Percentiles rank a stretch among this genome's conserved stretches.
Evolutionary conservation across 257 asterid genomes (phyloP).

Genomic region (Petunia axillaris): DNA sequence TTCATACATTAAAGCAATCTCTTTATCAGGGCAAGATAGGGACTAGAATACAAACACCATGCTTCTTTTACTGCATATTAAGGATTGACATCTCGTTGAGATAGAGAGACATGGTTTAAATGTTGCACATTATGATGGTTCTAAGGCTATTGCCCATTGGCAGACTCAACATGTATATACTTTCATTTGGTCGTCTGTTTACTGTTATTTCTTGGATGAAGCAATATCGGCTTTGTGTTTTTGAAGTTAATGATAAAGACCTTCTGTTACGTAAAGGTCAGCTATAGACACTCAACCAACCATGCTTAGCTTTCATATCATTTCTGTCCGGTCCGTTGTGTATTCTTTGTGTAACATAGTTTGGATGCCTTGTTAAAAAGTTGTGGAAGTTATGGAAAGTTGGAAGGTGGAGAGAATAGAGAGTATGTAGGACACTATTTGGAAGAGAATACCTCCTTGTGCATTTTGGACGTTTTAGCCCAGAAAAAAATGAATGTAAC

Average conservation of each 20-base stretch:
- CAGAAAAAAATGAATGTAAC: not conserved
- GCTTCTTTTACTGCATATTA: not conserved
- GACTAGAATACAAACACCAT: not conserved
- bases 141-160: constrained; percentile 15
- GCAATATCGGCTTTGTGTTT: not conserved
- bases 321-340: not conserved
- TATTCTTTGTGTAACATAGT: not conserved
- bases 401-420: constrained; percentile 16
- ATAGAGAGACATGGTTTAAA: not conserved
- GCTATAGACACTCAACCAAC: not conserved
- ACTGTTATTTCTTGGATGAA: not conserved
- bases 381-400: not conserved
- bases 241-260: not conserved
- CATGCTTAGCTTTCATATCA: not conserved
- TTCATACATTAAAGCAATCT: not conserved
- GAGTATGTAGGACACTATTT: not conserved
- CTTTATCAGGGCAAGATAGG: not conserved
- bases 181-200: not conserved
- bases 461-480: constrained; percentile 1
- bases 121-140: not conserved
- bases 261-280: not conserved
- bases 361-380: not conserved
- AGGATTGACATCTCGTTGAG: constrained; percentile 13
- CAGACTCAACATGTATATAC: not conserved
- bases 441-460: constrained; percentile 12